Evolutionary conservation across 2,329 filamentous ascomycete species (phyloP), one percentile per base, ranked within the genome.

Genomic region (Xylaria sp.): DNA sequence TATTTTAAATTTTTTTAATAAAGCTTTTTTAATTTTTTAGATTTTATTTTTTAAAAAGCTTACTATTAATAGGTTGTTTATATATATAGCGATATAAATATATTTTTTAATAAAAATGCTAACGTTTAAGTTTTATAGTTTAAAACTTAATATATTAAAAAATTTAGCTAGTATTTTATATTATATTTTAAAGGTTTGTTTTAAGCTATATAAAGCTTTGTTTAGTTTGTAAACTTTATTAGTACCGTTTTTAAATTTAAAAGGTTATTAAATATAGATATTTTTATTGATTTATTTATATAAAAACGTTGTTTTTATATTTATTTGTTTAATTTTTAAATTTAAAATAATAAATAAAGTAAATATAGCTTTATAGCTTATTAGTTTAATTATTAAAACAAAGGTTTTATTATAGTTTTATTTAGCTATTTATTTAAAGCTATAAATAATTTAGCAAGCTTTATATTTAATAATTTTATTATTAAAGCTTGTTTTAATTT

Each of bases 251-350:
- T 28, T 50, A 28, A 13, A 50, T 50, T 50, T 50, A 28, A 28
- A 23, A 12, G 30, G 23, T 28, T 50, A 13, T 50, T 50, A 28
- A 50, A 50, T 28, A 50, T 25, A 25, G 13, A 50, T 28, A 50
- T 28, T 50, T 50, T 28, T 50, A 28, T 50, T 28, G 3, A 50
- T 50, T 50, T 50, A 15, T 50, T 50, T 50, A 13, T 50, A 50
- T 3, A 28, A 28, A 50, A 50, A 50, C 5, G 10, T 15, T 12
- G 23, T 50, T 25, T 28, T 50, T 25, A 28, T 50, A 28, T 50
- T 28, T 50, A 25, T 50, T 43, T 43, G 18, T 43, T 43, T 43
- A 43, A 20, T 20, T 43, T n/a, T 7, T 7, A 45, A n/a, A 10
- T 45, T 45, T 20, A 7, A 45, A 45, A 10, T 20, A 45, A 20